Evolutionary conservation across 1,139 yeast species (phyloP), one percentile per base, ranked within the genome.

Genomic region (Suhomyces maxii): DNA sequence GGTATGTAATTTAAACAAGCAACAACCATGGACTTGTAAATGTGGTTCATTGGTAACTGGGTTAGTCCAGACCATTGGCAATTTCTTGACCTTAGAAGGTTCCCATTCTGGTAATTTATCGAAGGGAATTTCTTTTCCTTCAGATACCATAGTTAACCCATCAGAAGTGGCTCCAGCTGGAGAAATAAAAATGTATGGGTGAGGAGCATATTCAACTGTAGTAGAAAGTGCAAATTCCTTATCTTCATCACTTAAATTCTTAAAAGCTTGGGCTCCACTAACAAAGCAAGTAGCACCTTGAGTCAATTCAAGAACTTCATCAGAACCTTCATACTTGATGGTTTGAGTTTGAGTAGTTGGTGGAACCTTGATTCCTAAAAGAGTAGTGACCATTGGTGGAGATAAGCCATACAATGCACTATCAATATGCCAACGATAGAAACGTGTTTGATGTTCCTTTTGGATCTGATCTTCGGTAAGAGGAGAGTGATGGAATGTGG

Each of bases 341-440:
- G 58, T 64, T 48, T 73, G 78, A 25, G 67, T 66, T 50, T 71
- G 78, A 7, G 70, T 65, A 3, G 71, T 61, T 28, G 80, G 76
- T 6, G 96, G 96, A n/a, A 86, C 93, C 59, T 83, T 79, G 54
- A 89, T 82, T 7, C 96, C 96, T 47, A 89, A 74, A 51, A 89
- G 76, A 1, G 96, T 88, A 3, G 96, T 89, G 40, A 85, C 88
- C 55, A 85, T 77, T 31, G 96, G 96, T 28, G 96, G 96, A 8
- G 91, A 82, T 57, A 88, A 76, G 33, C 82, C 96, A 59, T 89
- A 89, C 42, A 89, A 77, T 6, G 96, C 96, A 39, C 93, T 85
- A 67, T 89, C 96, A 56, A 89, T 87, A 68, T 89, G 96, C 96
- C 96, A 89, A 69, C 96, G 81, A 77, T 88, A 89, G 64, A 84